Base-by-base conservation (phyloP, 306 rosid species). In the Prosopis cineraria region DNA sequence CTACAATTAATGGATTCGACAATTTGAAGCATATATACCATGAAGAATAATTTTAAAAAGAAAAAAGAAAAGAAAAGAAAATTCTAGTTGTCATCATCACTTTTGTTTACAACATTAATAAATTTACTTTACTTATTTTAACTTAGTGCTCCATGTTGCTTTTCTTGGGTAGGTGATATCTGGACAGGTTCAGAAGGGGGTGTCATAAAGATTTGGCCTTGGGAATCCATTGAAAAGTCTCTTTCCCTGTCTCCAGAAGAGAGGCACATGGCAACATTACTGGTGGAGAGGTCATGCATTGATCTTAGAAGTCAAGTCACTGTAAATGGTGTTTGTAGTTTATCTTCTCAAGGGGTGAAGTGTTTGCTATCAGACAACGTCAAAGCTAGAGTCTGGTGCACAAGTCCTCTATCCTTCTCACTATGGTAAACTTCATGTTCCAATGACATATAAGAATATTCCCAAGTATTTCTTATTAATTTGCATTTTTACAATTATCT, bases 161-260 rank as follows among this genome's bases (percentile, higher is more conserved):
- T 63, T 72, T 72, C 77, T 11, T 81, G 6, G 9, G 37, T 88
- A 93, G 97, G 98, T 73, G 99, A 95, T 83, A 71, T 95, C 71
- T 95, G 99, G 98, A 89, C 96, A 0, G 99, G 99, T 37, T 88
- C 91, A 10, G 98, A 95, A 68, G 96, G 97, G 30, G 97, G 98
- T 80, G 63, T 84, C 73, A 85, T 95, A 53, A 92, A 84, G 87
- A 85, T 93, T 70, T 95, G 99, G 99, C 98, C 98, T 13, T 93
- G 97, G 97, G 99, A 95, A 80, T 89, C 98, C 22, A 70, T 95
- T 13, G 97, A 93, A 86, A 95, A 95, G 74, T 93, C 98, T 79
- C 97, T 95, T 16, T 95, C 92, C 56, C 76, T 93, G 3, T 89
- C 94, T 68, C 88, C 99, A 0, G 99, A 89, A 86, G 98, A 95